Evolutionary conservation across 139 green algal genomes (phyloP).

Genomic region (Volvox reticuliferus): DNA sequence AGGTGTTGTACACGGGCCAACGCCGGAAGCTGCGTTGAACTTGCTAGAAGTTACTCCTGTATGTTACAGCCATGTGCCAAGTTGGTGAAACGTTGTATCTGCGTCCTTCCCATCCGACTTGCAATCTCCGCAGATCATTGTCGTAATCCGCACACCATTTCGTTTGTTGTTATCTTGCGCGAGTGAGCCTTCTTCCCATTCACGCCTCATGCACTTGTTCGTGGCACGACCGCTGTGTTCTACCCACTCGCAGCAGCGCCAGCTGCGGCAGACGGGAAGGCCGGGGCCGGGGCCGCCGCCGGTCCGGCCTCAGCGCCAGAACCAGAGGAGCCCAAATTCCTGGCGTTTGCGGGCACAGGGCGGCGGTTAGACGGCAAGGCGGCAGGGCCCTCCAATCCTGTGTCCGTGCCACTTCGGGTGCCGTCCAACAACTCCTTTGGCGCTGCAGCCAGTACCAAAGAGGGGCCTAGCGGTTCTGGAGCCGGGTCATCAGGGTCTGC

Average conservation of each 20-base stretch:
- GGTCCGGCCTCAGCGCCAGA: constrained; percentile 38
- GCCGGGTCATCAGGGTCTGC: neutral
- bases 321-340: constrained; percentile 74
- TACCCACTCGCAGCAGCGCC: neutral
- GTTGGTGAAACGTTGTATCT: too few relatives aligned
- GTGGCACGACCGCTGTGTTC: neutral
- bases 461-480: constrained; percentile 7
- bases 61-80: too few relatives aligned
- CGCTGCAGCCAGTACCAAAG: neutral
- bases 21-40: too few relatives aligned
- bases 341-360: constrained; percentile 84
- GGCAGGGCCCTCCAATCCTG: constrained; percentile 40
- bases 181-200: too few relatives aligned
- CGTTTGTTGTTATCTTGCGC: too few relatives aligned
- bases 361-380: constrained; percentile 88
- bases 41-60: too few relatives aligned
- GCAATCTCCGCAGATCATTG: too few relatives aligned
- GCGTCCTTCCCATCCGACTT: too few relatives aligned
- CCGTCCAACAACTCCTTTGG: neutral
- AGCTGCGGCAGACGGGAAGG: constrained; percentile 19
- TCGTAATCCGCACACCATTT: too few relatives aligned
- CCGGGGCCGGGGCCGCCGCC: neutral
- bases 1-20: neutral
- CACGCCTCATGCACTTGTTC: too few relatives aligned
- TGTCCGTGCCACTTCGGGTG: constrained; percentile 50